Evolutionary conservation across 2,329 filamentous ascomycete species (phyloP), one percentile per base, ranked within the genome.

Genomic region (Sphaerulina populicola): DNA sequence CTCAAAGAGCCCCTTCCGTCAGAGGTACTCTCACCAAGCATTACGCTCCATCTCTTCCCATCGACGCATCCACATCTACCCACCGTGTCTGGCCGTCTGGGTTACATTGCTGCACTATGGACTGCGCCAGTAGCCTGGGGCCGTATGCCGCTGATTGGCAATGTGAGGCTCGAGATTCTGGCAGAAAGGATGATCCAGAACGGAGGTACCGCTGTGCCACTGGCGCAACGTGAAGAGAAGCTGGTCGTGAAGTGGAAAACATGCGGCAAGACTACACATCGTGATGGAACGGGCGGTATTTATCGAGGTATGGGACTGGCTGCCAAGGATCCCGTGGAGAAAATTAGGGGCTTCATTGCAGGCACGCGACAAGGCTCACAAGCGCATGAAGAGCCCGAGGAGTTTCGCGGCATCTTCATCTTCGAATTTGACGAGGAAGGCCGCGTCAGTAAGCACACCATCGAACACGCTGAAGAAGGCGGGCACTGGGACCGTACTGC

Each of bases 61-160:
- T 83, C 80, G 4, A 93, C 87, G 0, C 87, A 94, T 63, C 88
- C 86, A 2, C 85, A 91, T 67, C 86, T 98, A 2, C 93, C 93
- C 31, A 86, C 82, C n/a, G 93, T 97, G 37, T 88, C 87, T 27
- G 93, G 93, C 47, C 82, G 86, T 42, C 85, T 96, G 33, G 85
- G 88, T 43, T 98, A 98, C 68, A 86, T 86, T 33, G 91, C 93
- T 14, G 93, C 93, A 2, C 75, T 98, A 35, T 97, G 90, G 90
- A 96, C 93, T 0, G 89, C 90, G 0, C 93, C 93, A 0, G 85
- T 98, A 46, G 91, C 90, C 29, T 98, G 93, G 93, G 94, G 94
- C 63, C 82, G 87, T 27, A 78, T 98, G 1, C 93, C 93, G 2
- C 80, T 97, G 15, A 79, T 96, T 30, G 90, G 91, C 59, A 94